Percentiles rank a stretch among this genome's conserved stretches.
These are phyloP conservation scores for Kurtzmaniella quercitrusa DNA, from an alignment of 1,139 yeast species.

Conservation along the genomic window DNA sequence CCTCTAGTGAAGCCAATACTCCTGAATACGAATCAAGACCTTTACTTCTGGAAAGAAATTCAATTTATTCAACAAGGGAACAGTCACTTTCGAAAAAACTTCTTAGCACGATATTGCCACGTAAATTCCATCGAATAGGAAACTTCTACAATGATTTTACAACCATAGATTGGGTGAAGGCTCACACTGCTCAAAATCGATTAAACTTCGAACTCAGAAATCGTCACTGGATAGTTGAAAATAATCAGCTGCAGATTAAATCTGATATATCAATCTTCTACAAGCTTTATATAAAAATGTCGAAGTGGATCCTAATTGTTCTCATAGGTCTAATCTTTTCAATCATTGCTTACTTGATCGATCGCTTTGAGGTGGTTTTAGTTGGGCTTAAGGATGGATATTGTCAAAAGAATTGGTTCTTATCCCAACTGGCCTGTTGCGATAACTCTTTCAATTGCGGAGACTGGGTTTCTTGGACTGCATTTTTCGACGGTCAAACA, in stretches of 20 bases:
- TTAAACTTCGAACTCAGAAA: conserved; percentile 36
- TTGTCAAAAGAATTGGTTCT: conserved; percentile 46
- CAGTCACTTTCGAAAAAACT: conserved; percentile 17
- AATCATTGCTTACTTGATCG: conserved; percentile 49
- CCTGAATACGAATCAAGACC: conserved; percentile 10
- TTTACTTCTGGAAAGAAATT: conserved; percentile 10
- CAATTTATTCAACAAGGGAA: conserved; percentile 15
- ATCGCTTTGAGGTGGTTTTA: conserved; percentile 45
- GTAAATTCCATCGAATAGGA: conserved; percentile 19
- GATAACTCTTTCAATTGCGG: conserved; percentile 20
- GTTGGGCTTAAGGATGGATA: conserved; percentile 56
- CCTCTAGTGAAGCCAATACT: background rate
- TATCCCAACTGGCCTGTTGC: conserved; percentile 46
- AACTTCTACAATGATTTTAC: conserved; percentile 60
- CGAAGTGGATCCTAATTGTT: conserved; percentile 50
- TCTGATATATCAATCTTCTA: conserved; percentile 20
- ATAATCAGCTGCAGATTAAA: conserved; percentile 1
- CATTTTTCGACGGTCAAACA: conserved; percentile 20
- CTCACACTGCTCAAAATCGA: conserved; percentile 44
- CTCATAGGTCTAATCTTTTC: conserved; percentile 48
- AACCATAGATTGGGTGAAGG: conserved; percentile 66
- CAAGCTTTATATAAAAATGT: conserved; percentile 23
- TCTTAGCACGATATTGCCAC: conserved; percentile 15
- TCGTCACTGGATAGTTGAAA: conserved; percentile 22
- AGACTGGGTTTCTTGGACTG: conserved; percentile 50